Conservation (phyloP, 2,329 filamentous ascomycete species). For the Aspergillus awamori region DNA sequence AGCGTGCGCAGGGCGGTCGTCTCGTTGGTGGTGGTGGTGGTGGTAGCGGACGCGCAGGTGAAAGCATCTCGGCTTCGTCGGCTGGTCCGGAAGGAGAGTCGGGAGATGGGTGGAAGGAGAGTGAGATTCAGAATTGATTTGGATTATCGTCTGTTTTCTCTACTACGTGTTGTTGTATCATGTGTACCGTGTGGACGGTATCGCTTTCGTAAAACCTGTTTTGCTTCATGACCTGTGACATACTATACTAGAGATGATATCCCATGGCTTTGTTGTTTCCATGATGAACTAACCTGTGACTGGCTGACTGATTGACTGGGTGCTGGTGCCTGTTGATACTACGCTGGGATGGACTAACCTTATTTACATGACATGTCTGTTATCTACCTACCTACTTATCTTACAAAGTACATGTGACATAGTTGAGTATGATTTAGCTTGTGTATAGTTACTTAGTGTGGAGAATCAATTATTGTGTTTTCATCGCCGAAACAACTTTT, state of each 20-base stretch:
- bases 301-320: not conserved
- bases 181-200: not conserved
- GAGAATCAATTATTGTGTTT: not conserved
- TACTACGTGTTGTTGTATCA: too few relatives aligned
- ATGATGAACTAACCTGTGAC: not conserved
- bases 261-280: slow-evolving; percentile 2
- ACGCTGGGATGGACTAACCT: not conserved
- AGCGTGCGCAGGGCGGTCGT: slow-evolving; percentile 77
- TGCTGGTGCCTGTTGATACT: not conserved
- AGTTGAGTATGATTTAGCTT: too few relatives aligned
- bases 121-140: slow-evolving; percentile 65
- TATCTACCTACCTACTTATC: not conserved
- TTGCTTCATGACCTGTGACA: slow-evolving; percentile 1
- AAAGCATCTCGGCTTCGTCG: slow-evolving; percentile 47
- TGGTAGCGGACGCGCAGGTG: slow-evolving; percentile 43
- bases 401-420: too few relatives aligned
- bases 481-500: not conserved
- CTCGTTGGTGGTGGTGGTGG: slow-evolving; percentile 52
- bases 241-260: slow-evolving; percentile 16
- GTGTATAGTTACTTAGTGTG: not conserved
- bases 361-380: not conserved
- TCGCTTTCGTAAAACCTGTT: not conserved
- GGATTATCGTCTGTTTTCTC: not conserved
- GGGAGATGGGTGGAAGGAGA: slow-evolving; percentile 66
- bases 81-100: slow-evolving; percentile 48